phyloP scores from a whole-genome alignment of 1,284 basidiomycete genomes.

The Singerocomus inundabilis region DNA sequence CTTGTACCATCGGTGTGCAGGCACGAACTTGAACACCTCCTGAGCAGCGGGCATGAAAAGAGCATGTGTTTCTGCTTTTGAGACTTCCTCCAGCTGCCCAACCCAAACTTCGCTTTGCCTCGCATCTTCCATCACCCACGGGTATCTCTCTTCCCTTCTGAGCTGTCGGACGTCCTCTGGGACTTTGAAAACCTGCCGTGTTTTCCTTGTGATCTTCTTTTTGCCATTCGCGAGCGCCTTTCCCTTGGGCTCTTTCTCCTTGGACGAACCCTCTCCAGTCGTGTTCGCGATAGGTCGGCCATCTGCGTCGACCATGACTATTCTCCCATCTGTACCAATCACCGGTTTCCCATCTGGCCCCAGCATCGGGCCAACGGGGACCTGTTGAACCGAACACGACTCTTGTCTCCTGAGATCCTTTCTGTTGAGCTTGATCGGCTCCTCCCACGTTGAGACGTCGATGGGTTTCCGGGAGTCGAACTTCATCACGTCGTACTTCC shows the following conservation, averaged over 20 bases:
- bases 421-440: conserved; percentile 80
- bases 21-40: conserved; percentile 81
- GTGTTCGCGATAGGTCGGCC: conserved; percentile 63
- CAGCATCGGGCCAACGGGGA: conserved; percentile 65
- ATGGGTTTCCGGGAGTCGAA: conserved; percentile 70
- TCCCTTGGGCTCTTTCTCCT: conserved; percentile 47
- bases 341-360: conserved; percentile 78
- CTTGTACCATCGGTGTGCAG: conserved; percentile 86
- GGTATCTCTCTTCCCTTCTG: conserved; percentile 79
- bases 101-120: conserved; percentile 69
- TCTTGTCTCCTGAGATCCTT: conserved; percentile 70
- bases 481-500: conserved; percentile 86
- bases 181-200: conserved; percentile 76
- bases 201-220: conserved; percentile 84
- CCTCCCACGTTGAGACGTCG: conserved; percentile 62
- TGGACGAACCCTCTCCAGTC: conserved; percentile 36
- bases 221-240: conserved; percentile 47
- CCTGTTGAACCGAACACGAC: conserved; percentile 36
- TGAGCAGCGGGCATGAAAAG: conserved; percentile 76
- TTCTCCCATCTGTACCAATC: conserved; percentile 66
- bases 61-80: conserved; percentile 60
- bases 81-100: conserved; percentile 75
- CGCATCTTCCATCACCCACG: conserved; percentile 86
- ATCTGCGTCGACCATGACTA: conserved; percentile 79
- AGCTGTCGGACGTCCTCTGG: conserved; percentile 67